These are phyloP conservation scores for Hygrocybe coccinea DNA, from an alignment of 768 basidiomycete species.

Conservation along the genomic window DNA sequence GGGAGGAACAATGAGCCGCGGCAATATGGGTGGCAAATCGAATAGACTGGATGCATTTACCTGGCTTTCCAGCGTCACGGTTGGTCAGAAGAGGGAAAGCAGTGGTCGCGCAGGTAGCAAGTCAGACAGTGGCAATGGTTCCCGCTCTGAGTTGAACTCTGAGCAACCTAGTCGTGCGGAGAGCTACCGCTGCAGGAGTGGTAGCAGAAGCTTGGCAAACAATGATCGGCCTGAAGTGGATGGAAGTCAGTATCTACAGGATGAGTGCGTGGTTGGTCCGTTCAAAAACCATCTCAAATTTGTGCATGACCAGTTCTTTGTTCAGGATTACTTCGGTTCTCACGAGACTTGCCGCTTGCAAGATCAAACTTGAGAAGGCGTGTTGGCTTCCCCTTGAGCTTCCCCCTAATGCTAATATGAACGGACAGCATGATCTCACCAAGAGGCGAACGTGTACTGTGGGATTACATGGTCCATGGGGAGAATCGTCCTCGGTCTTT, in stretches of 20 bases:
- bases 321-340: constrained; percentile 69
- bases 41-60: constrained; percentile 58
- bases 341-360: constrained; percentile 57
- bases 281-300: not conserved
- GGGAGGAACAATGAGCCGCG: constrained; percentile 46
- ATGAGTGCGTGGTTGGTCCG: constrained; percentile 50
- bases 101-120: constrained; percentile 54
- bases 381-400: not conserved
- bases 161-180: constrained; percentile 15
- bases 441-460: constrained; percentile 80
- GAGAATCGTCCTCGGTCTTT: constrained; percentile 77
- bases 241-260: constrained; percentile 52
- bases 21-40: constrained; percentile 46
- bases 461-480: constrained; percentile 88
- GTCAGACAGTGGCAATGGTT: constrained; percentile 42
- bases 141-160: constrained; percentile 28
- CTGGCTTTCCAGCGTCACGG: constrained; percentile 72
- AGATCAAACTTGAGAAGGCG: constrained; percentile 85
- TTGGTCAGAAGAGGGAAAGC: constrained; percentile 50
- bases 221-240: constrained; percentile 27
- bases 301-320: not conserved
- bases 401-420: constrained; percentile 4
- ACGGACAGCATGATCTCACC: constrained; percentile 54
- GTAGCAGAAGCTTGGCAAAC: constrained; percentile 30
- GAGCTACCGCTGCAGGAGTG: constrained; percentile 26